Conservation (phyloP, 1,284 basidiomycete genomes). For the Ceratobasidium sp. region DNA sequence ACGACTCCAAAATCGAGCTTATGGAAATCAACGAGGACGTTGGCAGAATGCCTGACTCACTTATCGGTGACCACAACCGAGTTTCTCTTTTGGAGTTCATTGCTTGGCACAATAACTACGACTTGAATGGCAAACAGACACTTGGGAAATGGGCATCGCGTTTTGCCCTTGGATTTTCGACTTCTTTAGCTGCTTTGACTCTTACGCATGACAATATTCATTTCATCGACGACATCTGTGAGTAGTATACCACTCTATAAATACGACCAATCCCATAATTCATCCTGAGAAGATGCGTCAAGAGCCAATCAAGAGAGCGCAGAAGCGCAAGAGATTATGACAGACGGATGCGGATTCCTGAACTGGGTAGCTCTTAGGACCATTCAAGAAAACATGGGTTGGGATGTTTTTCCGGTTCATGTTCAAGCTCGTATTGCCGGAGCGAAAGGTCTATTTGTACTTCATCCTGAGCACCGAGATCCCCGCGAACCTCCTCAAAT, state of each 20-base stretch:
- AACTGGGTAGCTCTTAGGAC: conserved; percentile 36
- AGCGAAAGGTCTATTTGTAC: conserved; percentile 43
- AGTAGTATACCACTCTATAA: background rate
- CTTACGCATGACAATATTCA: conserved; percentile 32
- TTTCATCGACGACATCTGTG: conserved; percentile 39
- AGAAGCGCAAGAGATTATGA: conserved; percentile 38
- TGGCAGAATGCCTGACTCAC: conserved; percentile 15
- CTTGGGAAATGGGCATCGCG: conserved; percentile 42
- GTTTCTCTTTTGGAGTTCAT: conserved; percentile 39
- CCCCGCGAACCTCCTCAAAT: conserved; percentile 23
- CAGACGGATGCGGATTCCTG: conserved; percentile 43
- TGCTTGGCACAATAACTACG: conserved; percentile 39
- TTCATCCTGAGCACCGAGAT: conserved; percentile 30
- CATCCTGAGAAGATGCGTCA: conserved; percentile 20
- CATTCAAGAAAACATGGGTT: conserved; percentile 34
- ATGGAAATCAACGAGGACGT: conserved; percentile 42
- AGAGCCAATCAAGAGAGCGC: background rate
- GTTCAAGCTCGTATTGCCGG: conserved; percentile 44
- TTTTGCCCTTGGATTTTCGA: conserved; percentile 41
- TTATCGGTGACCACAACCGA: conserved; percentile 31
- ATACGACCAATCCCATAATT: background rate
- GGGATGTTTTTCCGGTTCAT: conserved; percentile 22
- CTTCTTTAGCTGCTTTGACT: conserved; percentile 29
- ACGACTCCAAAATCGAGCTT: conserved; percentile 25
- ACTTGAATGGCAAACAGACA: conserved; percentile 18